Evolutionary conservation across 2,329 filamentous ascomycete genomes (phyloP), one percentile per base, ranked within the genome.

Genomic region (Trichoderma sp.): DNA sequence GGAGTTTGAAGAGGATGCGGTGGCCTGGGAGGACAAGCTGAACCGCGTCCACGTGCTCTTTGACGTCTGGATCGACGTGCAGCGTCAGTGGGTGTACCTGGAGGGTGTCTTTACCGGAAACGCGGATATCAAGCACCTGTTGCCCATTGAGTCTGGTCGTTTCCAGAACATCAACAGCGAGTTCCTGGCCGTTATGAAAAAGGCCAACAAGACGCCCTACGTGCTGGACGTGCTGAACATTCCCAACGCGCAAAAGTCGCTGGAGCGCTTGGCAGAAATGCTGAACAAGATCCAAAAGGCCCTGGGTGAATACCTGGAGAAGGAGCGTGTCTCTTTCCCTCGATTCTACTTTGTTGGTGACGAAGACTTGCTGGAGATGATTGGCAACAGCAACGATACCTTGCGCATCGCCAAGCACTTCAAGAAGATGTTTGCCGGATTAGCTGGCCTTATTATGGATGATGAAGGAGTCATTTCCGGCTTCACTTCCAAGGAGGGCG

Each of bases 51-150:
- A 99, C 75, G 92, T 99, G 17, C 85, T 99, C 10, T 99, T 99
- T 73, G 95, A 99, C 76, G 93, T 99, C 17, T 99, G 96, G 96
- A 99, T 99, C 72, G 96, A 99, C 78, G 96, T 99, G n/a, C 95
- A 99, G 77, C 90, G 96, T 67, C 95, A 99, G 79, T 99, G 95
- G 95, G 95, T 99, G 7, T 99, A 99, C 76, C 86, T 99, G 5
- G 96, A 99, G 79, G 95, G 95, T 70, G 95, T 99, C 41, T 99
- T 99, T 75, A 97, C 94, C 1, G 95, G 95, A 66, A 99, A 99
- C 74, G 94, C 92, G 45, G 95, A 99, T 74, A 99, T 99, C 82
- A 99, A 98, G 79, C 94, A 98, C 76, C 83, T 99, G 59, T 85
- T 99, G 24, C 96, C 96, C 5, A 93, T 97, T 68, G 95, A 99